phyloP scores from a whole-genome alignment of 2,329 filamentous ascomycete species.

The Colletotrichum sp. region DNA sequence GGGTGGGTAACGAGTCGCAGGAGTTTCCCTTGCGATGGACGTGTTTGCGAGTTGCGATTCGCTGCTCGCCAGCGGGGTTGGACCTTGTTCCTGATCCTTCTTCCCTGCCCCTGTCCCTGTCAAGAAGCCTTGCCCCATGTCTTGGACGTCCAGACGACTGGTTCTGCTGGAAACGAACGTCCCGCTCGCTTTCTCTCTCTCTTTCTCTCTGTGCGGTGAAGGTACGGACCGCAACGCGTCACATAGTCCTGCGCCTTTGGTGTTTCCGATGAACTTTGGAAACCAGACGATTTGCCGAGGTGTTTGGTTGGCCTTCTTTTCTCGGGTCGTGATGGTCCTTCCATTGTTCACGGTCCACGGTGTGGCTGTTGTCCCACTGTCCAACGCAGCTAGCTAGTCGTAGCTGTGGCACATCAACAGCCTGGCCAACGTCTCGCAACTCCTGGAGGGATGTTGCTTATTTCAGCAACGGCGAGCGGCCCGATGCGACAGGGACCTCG shows the following conservation, averaged over 20 bases:
- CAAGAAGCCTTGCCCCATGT: background rate
- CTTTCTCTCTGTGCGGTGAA: background rate
- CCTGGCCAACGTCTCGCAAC: background rate
- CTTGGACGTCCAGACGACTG: background rate
- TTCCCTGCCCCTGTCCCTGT: background rate
- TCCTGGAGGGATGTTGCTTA: background rate
- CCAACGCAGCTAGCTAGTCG: background rate
- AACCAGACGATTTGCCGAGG: background rate
- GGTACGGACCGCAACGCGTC: background rate
- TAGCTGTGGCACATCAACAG: background rate
- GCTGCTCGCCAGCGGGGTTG: background rate
- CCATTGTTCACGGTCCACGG: background rate
- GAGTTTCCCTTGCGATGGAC: background rate
- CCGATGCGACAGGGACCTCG: background rate
- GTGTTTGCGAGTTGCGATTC: slow-evolving; percentile 13
- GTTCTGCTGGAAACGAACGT: background rate
- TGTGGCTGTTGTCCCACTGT: background rate
- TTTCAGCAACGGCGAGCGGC: background rate
- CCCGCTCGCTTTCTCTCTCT: slow-evolving; percentile 1
- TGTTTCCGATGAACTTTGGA: slow-evolving; percentile 8
- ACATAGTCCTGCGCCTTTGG: background rate
- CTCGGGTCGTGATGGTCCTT: background rate
- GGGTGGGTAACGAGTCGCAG: background rate
- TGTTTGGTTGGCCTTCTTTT: background rate
- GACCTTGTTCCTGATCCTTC: slow-evolving; percentile 1